phyloP scores from a whole-genome alignment of 305 asterid species.

The Caryopteris hybrid region DNA sequence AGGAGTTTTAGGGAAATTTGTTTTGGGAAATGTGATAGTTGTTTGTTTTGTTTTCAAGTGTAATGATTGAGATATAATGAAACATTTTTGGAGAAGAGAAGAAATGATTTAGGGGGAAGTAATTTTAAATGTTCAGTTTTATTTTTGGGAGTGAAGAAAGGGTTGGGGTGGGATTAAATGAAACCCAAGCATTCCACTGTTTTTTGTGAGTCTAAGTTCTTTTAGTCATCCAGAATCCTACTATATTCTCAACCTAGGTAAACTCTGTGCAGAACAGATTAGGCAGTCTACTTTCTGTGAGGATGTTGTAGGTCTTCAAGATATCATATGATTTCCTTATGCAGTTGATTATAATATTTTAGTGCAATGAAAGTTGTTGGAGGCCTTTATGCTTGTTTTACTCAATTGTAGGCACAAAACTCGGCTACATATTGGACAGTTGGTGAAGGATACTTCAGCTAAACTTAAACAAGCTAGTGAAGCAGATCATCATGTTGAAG shows the following conservation, averaged over 20 bases:
- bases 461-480: constrained; percentile 87
- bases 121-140: neutral
- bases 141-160: neutral
- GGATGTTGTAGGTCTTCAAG: neutral
- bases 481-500: constrained; percentile 59
- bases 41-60: neutral
- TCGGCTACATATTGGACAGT: constrained; percentile 68
- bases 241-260: neutral
- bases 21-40: neutral
- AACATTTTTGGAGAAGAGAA: neutral
- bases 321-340: neutral
- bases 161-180: too few relatives aligned
- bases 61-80: neutral
- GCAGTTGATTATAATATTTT: neutral
- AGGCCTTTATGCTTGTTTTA: constrained; percentile 18
- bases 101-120: too few relatives aligned
- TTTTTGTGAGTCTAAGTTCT: neutral
- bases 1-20: neutral
- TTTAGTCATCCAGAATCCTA: neutral
- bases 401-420: constrained; percentile 63
- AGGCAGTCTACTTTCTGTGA: neutral
- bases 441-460: constrained; percentile 79
- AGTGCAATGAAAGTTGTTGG: neutral
- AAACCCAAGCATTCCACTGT: neutral
- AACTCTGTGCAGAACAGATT: neutral